Conservation (phyloP, 345 rosid species). For the Microcos paniculata region DNA sequence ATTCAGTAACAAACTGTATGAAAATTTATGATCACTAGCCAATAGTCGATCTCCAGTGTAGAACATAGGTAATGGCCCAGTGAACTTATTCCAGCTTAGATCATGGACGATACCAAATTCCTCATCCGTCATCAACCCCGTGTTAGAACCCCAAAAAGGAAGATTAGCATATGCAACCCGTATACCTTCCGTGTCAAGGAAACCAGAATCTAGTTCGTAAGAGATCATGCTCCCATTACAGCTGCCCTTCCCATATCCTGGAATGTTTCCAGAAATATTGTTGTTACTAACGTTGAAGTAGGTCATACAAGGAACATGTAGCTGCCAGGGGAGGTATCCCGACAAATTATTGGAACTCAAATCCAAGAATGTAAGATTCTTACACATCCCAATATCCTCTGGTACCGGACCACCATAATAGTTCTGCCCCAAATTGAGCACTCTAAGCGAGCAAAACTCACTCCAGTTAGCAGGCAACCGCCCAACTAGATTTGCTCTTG, state of each 20-base stretch:
- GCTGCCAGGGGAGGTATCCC: conserved; percentile 45
- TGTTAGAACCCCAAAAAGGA: conserved; percentile 37
- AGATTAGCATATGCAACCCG: conserved; percentile 28
- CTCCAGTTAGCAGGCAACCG: conserved; percentile 48
- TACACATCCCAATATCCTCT: conserved; percentile 37
- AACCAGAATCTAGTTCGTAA: conserved; percentile 15
- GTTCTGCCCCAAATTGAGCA: conserved; percentile 55
- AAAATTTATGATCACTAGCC: conserved; percentile 19
- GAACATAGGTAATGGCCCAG: conserved; percentile 49
- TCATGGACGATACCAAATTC: conserved; percentile 41
- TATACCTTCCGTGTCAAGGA: conserved; percentile 33
- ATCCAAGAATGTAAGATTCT: conserved; percentile 58
- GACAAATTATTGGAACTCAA: conserved; percentile 53
- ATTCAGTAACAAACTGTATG: conserved; percentile 50
- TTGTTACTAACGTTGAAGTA: conserved; percentile 58
- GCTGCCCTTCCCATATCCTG: conserved; percentile 30
- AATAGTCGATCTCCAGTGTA: conserved; percentile 35
- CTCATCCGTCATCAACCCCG: conserved; percentile 10
- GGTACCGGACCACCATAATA: conserved; percentile 40
- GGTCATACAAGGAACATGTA: conserved; percentile 55
- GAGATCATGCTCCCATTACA: conserved; percentile 29
- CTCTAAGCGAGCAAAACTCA: conserved; percentile 47
- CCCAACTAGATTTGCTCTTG: conserved; percentile 62
- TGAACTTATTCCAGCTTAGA: conserved; percentile 56
- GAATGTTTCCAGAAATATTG: conserved; percentile 48